Percentiles rank a stretch among this genome's conserved stretches.
Evolutionary conservation across 164 flowering plant genomes (phyloP).

Genomic region (Piper longum): DNA sequence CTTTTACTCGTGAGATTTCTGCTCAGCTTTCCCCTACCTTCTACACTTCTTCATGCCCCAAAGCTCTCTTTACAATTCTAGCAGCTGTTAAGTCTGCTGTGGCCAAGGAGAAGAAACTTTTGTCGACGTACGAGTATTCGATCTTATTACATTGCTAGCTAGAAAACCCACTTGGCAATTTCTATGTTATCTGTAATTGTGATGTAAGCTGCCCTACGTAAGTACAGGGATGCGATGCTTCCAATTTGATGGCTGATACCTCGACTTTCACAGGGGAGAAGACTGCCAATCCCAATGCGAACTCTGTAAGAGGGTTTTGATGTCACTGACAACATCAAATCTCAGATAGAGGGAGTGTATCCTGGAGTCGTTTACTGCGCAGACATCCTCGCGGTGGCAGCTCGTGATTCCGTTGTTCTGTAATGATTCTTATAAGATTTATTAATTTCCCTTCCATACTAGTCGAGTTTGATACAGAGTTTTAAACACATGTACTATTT

Average conservation of each 20-base stretch:
- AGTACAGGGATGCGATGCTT: constrained; percentile 39
- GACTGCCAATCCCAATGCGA: constrained; percentile 15
- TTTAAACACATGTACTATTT: too few species aligned
- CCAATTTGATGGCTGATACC: constrained; percentile 27
- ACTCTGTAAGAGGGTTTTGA: background rate
- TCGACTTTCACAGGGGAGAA: constrained; percentile 29
- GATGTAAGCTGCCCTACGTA: too few species aligned
- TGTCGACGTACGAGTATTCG: constrained; percentile 8
- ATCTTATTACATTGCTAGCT: too few species aligned
- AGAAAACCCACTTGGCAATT: too few species aligned
- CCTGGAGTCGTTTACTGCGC: constrained; percentile 6
- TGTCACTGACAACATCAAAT: background rate
- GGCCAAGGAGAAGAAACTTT: constrained; percentile 8
- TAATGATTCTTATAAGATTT: too few species aligned
- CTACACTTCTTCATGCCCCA: constrained; percentile 10
- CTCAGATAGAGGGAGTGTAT: constrained; percentile 1
- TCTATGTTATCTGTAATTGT: too few species aligned
- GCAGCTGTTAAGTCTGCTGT: constrained; percentile 7
- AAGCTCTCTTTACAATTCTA: constrained; percentile 9
- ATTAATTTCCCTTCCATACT: too few species aligned
- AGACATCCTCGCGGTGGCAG: constrained; percentile 5
- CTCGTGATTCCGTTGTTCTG: constrained; percentile 1
- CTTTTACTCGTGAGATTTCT: background rate
- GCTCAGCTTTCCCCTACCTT: constrained; percentile 6
- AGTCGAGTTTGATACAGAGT: too few species aligned